Conservation (phyloP, 2,329 filamentous ascomycete species). For the Alternaria consortialis region DNA sequence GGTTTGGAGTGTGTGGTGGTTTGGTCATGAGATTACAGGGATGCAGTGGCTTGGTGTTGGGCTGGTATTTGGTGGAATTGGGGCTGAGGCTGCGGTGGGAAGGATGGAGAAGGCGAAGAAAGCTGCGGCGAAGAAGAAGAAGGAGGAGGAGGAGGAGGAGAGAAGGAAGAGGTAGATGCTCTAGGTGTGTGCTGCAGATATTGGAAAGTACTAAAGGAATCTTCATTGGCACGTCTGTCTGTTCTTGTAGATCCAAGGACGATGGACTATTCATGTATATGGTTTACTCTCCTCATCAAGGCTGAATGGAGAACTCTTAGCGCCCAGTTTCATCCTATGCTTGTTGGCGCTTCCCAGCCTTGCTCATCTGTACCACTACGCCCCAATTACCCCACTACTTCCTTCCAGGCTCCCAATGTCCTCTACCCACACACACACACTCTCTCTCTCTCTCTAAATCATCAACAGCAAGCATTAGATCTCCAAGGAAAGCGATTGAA, state of each 20-base stretch:
- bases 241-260: too few species aligned
- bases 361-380: neutral
- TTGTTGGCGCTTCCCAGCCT: neutral
- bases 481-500: neutral
- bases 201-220: neutral
- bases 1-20: slow-evolving; percentile 94
- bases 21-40: slow-evolving; percentile 83
- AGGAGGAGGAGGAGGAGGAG: slow-evolving; percentile 11
- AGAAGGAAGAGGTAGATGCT: slow-evolving; percentile 22
- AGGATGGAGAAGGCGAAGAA: slow-evolving; percentile 85
- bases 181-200: neutral
- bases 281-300: too few species aligned
- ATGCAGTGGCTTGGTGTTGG: slow-evolving; percentile 95
- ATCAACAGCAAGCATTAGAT: neutral
- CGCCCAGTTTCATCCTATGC: too few species aligned
- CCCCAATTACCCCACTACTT: neutral
- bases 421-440: neutral
- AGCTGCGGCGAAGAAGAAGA: slow-evolving; percentile 65
- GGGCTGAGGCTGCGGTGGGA: slow-evolving; percentile 84
- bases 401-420: neutral
- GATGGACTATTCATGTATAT: neutral
- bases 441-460: neutral
- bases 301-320: too few species aligned
- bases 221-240: too few species aligned
- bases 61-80: slow-evolving; percentile 94